Base-by-base conservation (phyloP, 2,329 filamentous ascomycete species). In the Beauveria sp. region DNA sequence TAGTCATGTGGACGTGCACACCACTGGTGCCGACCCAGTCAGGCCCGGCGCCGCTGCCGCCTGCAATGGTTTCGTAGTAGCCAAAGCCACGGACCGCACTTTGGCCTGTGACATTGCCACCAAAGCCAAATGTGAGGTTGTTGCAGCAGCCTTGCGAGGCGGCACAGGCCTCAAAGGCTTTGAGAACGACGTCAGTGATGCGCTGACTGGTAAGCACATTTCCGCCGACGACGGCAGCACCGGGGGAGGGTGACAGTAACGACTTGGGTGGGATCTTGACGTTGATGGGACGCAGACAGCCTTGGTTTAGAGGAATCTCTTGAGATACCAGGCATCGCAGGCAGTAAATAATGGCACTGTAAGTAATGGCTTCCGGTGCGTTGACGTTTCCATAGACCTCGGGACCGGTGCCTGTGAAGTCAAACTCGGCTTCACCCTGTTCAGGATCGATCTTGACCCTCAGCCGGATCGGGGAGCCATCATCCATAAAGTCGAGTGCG, bases 301-400 rank as follows among this genome's bases (percentile, higher is more conserved):
- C 90, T 72, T 94, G 90, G 71, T 94, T 94, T 3, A 94, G 77
- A 0, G 90, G 90, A 8, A 94, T 92, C 64, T 93, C 90, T 67
- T 91, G 85, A 9, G 84, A 87, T 65, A 94, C 92, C 61, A 94
- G 79, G 67, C 87, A 90, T 28, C 90, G 83, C 18, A 94, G 78
- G 67, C 89, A 93, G 77, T 94, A 94, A 65, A 94, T 93, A 66
- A 93, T 92, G n/a, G 90, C 90, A 7, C 85, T 89, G 74, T 90
- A 91, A 0, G 89, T 92, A 53, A 94, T 89, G 3, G 90, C 90
- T 72, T 91, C 83, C 0, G 90, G 90, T 0, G 90, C 90, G 68
- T 94, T 94, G 72, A 87, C 87, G 67, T 92, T 92, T 34, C 84
- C 89, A 67, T 91, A 91, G 1, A 91, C 88, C 72, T 94, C 89